These are phyloP conservation scores for Plasmodium gonderi DNA, from an alignment of 169 alveolate genomes.

Conservation along the genomic window DNA sequence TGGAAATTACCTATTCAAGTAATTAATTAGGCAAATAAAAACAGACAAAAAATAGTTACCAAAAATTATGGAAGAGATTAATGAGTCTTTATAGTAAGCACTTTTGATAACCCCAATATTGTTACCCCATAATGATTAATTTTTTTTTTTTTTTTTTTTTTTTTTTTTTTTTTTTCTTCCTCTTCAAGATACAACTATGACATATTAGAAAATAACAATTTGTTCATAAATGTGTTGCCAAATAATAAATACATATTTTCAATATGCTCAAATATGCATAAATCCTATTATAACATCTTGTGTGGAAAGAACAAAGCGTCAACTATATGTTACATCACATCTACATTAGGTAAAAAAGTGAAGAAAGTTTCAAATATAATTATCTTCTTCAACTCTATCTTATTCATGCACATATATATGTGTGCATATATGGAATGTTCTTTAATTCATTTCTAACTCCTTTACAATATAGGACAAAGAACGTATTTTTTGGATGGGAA, in stretches of 20 bases:
- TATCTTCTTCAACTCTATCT: not conserved
- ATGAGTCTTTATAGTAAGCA: not conserved
- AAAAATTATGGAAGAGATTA: not conserved
- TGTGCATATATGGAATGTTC: not conserved
- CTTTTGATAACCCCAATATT: not conserved
- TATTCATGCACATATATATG: not conserved
- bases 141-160: not conserved
- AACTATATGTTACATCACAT: conserved; percentile 53
- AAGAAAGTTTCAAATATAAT: not conserved
- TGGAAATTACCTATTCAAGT: conserved; percentile 65
- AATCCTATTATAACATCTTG: conserved; percentile 47
- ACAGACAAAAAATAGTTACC: not conserved
- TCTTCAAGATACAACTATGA: conserved; percentile 54
- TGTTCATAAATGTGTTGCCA: conserved; percentile 33
- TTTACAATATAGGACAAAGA: conserved; percentile 20
- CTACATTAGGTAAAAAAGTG: conserved; percentile 47
- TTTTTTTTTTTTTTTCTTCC: not conserved
- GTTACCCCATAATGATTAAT: not conserved
- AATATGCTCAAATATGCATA: conserved; percentile 65
- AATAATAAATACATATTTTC: conserved; percentile 54
- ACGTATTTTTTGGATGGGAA: conserved; percentile 16
- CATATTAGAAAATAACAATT: conserved; percentile 40
- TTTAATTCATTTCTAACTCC: not conserved
- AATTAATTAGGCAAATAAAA: not conserved
- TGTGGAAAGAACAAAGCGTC: conserved; percentile 51